Evolutionary conservation across 805 yeast species (phyloP).

Genomic region (Metschnikowia lachancei): DNA sequence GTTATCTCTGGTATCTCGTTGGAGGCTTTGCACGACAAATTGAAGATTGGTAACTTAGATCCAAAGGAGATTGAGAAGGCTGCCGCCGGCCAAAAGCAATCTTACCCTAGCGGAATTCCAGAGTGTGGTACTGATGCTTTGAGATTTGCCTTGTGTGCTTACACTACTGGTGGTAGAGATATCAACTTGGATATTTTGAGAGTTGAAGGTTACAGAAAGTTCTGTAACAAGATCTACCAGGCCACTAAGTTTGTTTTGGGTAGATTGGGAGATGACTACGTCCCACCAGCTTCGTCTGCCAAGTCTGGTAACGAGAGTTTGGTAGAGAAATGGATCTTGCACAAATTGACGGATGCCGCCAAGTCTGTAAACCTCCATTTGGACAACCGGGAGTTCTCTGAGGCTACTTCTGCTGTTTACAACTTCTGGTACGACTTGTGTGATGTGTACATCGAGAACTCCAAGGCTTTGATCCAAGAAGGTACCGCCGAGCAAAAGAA

Average conservation of each 20-base stretch:
- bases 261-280: constrained; percentile 85
- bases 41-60: constrained; percentile 80
- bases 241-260: constrained; percentile 95
- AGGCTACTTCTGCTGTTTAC: constrained; percentile 81
- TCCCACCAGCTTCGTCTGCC: constrained; percentile 66
- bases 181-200: constrained; percentile 93
- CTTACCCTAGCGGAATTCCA: constrained; percentile 96
- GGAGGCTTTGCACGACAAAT: constrained; percentile 73
- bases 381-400: constrained; percentile 86
- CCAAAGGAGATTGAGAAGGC: constrained; percentile 87
- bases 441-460: constrained; percentile 97
- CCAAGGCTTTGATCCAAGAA: constrained; percentile 86
- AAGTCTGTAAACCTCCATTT: constrained; percentile 60
- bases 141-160: constrained; percentile 97
- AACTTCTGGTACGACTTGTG: constrained; percentile 96
- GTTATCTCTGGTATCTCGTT: constrained; percentile 86
- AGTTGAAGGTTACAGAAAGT: constrained; percentile 98
- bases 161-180: constrained; percentile 98
- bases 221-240: constrained; percentile 98
- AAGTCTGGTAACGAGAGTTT: constrained; percentile 79
- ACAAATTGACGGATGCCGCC: constrained; percentile 72
- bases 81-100: constrained; percentile 76
- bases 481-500: constrained; percentile 81
- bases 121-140: constrained; percentile 99
- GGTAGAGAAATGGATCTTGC: constrained; percentile 96